Percentiles rank a stretch among this genome's conserved stretches.
Conservation (phyloP, 805 yeast species). For the Scheffersomyces ergatensis region DNA sequence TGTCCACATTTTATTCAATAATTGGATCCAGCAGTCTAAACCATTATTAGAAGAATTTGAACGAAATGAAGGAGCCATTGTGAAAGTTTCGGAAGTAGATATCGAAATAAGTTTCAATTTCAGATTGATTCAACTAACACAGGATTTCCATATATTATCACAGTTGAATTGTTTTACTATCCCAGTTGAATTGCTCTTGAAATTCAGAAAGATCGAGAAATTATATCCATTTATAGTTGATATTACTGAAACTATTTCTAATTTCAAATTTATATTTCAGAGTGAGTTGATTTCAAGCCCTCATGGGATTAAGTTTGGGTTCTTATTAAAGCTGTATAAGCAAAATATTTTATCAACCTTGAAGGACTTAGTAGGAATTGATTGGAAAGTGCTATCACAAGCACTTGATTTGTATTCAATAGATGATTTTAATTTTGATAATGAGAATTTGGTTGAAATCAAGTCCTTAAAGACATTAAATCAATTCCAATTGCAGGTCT, state of each 20-base stretch:
- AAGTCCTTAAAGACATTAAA: slow-evolving; percentile 19
- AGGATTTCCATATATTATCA: slow-evolving; percentile 52
- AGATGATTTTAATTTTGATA: slow-evolving; percentile 1
- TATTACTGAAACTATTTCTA: slow-evolving; percentile 49
- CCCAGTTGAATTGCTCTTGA: slow-evolving; percentile 49
- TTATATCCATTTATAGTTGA: slow-evolving; percentile 58
- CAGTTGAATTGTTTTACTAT: slow-evolving; percentile 49
- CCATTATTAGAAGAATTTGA: too few relatives aligned
- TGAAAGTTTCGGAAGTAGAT: slow-evolving; percentile 9
- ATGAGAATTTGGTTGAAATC: slow-evolving; percentile 24
- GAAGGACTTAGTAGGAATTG: slow-evolving; percentile 29
- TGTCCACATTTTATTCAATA: slow-evolving; percentile 34
- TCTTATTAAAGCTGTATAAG: slow-evolving; percentile 38
- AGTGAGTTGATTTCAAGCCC: slow-evolving; percentile 21
- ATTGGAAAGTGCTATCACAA: slow-evolving; percentile 55
- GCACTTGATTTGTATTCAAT: slow-evolving; percentile 40
- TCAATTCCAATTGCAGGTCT: slow-evolving; percentile 20
- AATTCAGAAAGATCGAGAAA: slow-evolving; percentile 48
- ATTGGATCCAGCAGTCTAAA: too few relatives aligned
- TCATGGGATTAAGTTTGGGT: slow-evolving; percentile 37
- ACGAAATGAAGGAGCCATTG: background rate
- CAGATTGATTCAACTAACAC: slow-evolving; percentile 38
- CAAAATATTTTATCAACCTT: slow-evolving; percentile 30
- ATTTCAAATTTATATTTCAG: slow-evolving; percentile 34
- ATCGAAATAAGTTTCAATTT: slow-evolving; percentile 53